Percentiles rank a stretch among this genome's conserved stretches.
Conservation (phyloP, 257 asterid genomes). For the Prunella vulgaris region DNA sequence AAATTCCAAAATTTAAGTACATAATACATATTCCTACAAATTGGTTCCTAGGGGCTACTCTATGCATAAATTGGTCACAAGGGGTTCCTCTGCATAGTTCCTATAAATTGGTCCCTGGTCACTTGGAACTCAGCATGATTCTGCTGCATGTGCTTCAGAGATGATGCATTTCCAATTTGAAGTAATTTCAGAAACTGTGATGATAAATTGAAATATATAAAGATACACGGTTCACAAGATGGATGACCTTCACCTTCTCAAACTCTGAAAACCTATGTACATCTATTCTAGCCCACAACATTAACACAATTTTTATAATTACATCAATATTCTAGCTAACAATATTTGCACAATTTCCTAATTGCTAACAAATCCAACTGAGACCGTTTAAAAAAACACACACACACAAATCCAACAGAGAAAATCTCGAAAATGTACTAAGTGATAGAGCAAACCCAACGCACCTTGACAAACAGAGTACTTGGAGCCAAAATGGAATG, state of each 20-base stretch:
- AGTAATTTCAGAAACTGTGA: background rate
- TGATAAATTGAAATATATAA: background rate
- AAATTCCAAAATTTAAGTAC: background rate
- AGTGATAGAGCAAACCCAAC: background rate
- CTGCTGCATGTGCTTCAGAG: background rate
- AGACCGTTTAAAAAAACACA: no score
- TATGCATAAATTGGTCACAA: background rate
- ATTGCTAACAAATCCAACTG: background rate
- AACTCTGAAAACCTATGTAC: background rate
- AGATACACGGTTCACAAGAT: background rate
- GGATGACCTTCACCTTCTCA: background rate
- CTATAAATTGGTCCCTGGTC: background rate
- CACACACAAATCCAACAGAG: background rate
- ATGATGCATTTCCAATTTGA: conserved; percentile 1
- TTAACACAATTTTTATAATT: background rate
- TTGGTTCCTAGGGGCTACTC: background rate
- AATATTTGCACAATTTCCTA: background rate
- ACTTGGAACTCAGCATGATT: conserved; percentile 11
- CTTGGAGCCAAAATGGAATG: conserved; percentile 96
- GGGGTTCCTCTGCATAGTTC: background rate
- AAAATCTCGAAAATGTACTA: background rate
- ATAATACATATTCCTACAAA: background rate
- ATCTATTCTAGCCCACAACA: background rate
- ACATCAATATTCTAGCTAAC: background rate
- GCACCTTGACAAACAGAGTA: conserved; percentile 88